Conservation (phyloP, 2,329 filamentous ascomycete species). For the Aspergillus udagawae region DNA sequence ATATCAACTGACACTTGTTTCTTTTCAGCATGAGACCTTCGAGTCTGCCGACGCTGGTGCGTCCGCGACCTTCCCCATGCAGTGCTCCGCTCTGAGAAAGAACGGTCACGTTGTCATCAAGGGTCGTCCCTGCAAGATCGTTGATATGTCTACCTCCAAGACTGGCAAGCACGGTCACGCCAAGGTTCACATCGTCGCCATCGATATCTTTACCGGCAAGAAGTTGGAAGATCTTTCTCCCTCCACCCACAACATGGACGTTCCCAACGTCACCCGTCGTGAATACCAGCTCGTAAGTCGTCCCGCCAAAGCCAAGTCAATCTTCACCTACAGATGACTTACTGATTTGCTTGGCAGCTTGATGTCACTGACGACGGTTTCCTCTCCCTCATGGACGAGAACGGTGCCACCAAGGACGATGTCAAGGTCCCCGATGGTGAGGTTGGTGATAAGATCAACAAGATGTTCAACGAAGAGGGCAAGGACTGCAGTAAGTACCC, state of each 20-base stretch:
- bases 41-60: slow-evolving; percentile 95
- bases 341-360: slow-evolving; percentile 53
- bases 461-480: slow-evolving; percentile 74
- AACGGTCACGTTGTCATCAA: slow-evolving; percentile 99
- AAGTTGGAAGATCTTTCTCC: slow-evolving; percentile 99
- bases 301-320: neutral
- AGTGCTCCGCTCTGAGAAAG: slow-evolving; percentile 99
- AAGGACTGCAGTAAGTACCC: slow-evolving; percentile 83
- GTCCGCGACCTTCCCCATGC: slow-evolving; percentile 91
- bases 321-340: slow-evolving; percentile 1
- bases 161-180: slow-evolving; percentile 99
- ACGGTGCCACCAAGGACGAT: slow-evolving; percentile 87
- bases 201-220: slow-evolving; percentile 99
- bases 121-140: slow-evolving; percentile 98
- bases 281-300: slow-evolving; percentile 90
- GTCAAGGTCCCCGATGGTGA: slow-evolving; percentile 90
- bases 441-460: slow-evolving; percentile 77
- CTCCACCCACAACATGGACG: slow-evolving; percentile 84
- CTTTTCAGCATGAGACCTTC: slow-evolving; percentile 68
- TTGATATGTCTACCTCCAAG: slow-evolving; percentile 99
- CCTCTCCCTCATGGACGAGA: slow-evolving; percentile 88
- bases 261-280: slow-evolving; percentile 84
- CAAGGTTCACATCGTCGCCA: slow-evolving; percentile 97
- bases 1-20: slow-evolving; percentile 16
- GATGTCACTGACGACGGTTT: slow-evolving; percentile 91